These are phyloP conservation scores for Penicillium robsamsonii DNA, from an alignment of 495 filamentous ascomycete genomes.

Conservation along the genomic window DNA sequence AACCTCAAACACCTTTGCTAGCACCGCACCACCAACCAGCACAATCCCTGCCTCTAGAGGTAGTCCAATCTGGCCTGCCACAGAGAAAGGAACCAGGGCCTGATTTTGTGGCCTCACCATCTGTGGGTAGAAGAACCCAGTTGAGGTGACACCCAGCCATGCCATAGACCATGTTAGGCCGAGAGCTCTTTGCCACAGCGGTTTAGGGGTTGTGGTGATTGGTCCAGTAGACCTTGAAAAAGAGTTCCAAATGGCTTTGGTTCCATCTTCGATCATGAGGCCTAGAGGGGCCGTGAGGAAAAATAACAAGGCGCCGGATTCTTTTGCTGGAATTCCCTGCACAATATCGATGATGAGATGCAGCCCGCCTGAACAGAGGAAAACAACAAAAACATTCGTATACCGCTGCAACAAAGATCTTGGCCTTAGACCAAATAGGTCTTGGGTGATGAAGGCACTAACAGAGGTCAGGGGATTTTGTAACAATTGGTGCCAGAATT, in stretches of 20 bases:
- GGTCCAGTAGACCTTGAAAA: not conserved
- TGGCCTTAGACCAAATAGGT: slow-evolving; percentile 22
- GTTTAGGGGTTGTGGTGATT: not conserved
- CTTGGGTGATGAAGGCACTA: slow-evolving; percentile 23
- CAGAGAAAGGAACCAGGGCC: slow-evolving; percentile 20
- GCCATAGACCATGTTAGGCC: slow-evolving; percentile 18
- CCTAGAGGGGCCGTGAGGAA: slow-evolving; percentile 34
- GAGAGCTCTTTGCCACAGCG: slow-evolving; percentile 16
- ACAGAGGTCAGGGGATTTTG: slow-evolving; percentile 31
- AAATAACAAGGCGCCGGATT: slow-evolving; percentile 31
- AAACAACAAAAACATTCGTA: slow-evolving; percentile 30
- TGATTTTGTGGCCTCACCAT: slow-evolving; percentile 20
- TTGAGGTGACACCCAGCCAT: slow-evolving; percentile 22
- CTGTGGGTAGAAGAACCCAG: slow-evolving; percentile 25
- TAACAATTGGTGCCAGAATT: slow-evolving; percentile 44
- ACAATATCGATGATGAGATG: slow-evolving; percentile 34
- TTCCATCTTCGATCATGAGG: slow-evolving; percentile 28
- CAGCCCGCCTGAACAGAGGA: slow-evolving; percentile 32
- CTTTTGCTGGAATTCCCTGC: slow-evolving; percentile 21
- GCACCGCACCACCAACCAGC: slow-evolving; percentile 7
- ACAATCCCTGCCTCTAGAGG: slow-evolving; percentile 9
- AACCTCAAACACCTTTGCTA: slow-evolving; percentile 16
- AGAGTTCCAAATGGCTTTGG: slow-evolving; percentile 19
- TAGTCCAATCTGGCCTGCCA: slow-evolving; percentile 10
- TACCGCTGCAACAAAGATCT: slow-evolving; percentile 27